Conservation (phyloP, 768 basidiomycete genomes). For the Trametes coccinea region DNA sequence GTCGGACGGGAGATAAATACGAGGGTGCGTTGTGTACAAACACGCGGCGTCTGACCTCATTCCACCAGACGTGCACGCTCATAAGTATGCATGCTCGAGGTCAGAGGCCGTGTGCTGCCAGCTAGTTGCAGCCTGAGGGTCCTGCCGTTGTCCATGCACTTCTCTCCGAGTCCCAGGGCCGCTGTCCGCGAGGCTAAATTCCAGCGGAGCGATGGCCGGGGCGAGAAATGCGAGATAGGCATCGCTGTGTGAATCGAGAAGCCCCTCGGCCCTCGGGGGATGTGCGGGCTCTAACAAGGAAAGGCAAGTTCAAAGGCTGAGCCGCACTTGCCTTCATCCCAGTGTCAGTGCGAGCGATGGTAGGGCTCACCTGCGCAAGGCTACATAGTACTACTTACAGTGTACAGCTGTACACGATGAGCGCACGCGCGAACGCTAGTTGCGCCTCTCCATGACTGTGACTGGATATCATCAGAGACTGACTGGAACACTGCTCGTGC, state of each 20-base stretch:
- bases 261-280: background rate
- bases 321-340: slow-evolving; percentile 14
- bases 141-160: no score
- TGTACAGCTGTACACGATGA: slow-evolving; percentile 4
- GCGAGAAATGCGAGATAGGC: slow-evolving; percentile 7
- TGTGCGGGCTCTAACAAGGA: background rate
- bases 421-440: slow-evolving; percentile 3
- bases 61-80: background rate
- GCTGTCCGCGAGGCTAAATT: slow-evolving; percentile 7
- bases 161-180: background rate
- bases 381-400: background rate
- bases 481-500: no score
- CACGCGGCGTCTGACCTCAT: slow-evolving; percentile 7
- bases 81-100: no score
- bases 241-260: slow-evolving; percentile 18
- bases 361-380: background rate
- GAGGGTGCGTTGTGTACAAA: slow-evolving; percentile 14
- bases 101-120: background rate
- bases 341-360: background rate
- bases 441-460: background rate
- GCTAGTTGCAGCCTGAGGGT: background rate
- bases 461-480: background rate
- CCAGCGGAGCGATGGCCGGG: background rate
- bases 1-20: slow-evolving; percentile 2
- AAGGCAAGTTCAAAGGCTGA: slow-evolving; percentile 15